These are phyloP conservation scores for Chaetomium sp. DNA, from an alignment of 2,329 filamentous ascomycete species.

Conservation along the genomic window DNA sequence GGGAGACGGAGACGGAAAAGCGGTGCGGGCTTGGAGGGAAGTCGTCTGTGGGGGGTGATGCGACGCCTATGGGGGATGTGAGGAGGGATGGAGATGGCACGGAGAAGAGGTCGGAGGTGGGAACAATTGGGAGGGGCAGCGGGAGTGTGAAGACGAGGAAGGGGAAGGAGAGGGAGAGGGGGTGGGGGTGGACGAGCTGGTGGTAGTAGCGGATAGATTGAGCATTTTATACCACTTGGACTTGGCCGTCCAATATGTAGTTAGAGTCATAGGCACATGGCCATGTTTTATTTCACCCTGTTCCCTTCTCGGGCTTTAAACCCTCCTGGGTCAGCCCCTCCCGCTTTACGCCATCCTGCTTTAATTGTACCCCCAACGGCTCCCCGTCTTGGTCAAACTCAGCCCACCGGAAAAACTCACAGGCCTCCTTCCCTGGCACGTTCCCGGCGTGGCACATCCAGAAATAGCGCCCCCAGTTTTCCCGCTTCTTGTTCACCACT, in stretches of 20 bases:
- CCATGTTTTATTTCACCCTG: neutral
- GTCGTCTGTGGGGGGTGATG: neutral
- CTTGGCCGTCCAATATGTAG: neutral
- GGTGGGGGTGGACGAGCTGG: constrained; percentile 30
- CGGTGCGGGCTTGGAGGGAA: neutral
- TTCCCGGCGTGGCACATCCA: constrained; percentile 89
- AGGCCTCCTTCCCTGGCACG: constrained; percentile 68
- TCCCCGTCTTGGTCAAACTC: constrained; percentile 85
- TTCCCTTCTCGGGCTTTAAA: neutral
- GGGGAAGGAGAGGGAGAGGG: constrained; percentile 23
- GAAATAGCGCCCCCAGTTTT: constrained; percentile 76
- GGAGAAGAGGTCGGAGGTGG: neutral
- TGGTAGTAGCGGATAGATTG: constrained; percentile 22
- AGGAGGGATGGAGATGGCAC: neutral
- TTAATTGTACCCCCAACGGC: constrained; percentile 51
- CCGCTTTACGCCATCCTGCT: neutral
- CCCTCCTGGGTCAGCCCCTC: neutral
- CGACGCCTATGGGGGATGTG: neutral
- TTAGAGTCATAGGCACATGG: neutral
- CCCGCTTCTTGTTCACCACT: constrained; percentile 77
- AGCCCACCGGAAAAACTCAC: constrained; percentile 82
- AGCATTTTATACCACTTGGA: neutral
- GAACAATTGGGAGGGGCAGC: neutral
- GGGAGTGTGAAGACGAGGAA: constrained; percentile 13
- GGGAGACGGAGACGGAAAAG: neutral